Conservation (phyloP, 2,329 filamentous ascomycete genomes). For the Trichoderma atrobrunneum region DNA sequence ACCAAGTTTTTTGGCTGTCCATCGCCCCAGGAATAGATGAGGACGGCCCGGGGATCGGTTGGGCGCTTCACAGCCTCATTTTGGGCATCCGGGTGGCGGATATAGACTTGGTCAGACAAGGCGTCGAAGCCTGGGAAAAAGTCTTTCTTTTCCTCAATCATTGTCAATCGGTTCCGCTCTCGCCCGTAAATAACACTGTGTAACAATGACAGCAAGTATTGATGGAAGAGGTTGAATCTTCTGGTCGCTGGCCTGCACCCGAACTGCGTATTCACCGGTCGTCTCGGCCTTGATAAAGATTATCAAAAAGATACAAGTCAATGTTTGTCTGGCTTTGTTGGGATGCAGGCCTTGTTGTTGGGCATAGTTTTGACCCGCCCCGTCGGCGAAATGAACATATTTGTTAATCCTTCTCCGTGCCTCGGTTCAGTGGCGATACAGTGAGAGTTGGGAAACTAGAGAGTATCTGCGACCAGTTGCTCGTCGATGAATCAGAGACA, state of each 20-base stretch:
- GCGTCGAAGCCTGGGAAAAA: conserved; percentile 45
- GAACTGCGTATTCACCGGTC: background rate
- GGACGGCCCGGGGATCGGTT: conserved; percentile 43
- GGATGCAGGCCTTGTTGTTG: conserved; percentile 13
- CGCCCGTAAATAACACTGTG: background rate
- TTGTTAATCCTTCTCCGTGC: conserved; percentile 9
- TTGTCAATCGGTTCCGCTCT: background rate
- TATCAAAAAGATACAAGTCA: background rate
- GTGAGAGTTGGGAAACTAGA: background rate
- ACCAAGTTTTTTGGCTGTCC: conserved; percentile 51
- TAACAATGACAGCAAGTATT: background rate
- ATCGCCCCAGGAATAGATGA: conserved; percentile 59
- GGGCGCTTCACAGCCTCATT: conserved; percentile 23
- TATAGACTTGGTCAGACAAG: conserved; percentile 47
- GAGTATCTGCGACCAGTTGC: background rate
- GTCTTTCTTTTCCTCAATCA: conserved; percentile 9
- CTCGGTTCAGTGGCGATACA: background rate
- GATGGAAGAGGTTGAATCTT: conserved; percentile 6
- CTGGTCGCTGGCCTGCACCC: background rate
- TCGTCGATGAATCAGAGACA: background rate
- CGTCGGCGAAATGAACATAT: conserved; percentile 6
- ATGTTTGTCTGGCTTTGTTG: conserved; percentile 6
- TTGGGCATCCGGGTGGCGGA: conserved; percentile 35
- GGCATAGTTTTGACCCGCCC: conserved; percentile 12
- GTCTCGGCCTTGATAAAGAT: background rate